Evolutionary conservation across 1,284 basidiomycete genomes (phyloP), one percentile per base, ranked within the genome.

Genomic region (Trichosporon asahii): DNA sequence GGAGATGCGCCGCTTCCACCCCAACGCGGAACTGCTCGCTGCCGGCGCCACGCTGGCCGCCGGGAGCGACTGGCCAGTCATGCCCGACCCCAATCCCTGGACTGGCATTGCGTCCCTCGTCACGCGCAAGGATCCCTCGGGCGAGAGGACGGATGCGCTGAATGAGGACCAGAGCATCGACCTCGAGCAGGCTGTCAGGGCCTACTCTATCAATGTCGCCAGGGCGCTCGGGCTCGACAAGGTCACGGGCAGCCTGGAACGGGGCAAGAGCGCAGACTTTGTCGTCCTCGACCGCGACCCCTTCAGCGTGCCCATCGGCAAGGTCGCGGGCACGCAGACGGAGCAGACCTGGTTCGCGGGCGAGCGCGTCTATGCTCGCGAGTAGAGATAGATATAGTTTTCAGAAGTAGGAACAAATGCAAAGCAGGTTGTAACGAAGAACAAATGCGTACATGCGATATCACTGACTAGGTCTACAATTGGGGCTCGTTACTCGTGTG

Each of bases 201-300:
- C 66, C 25, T 67, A 67, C 27, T 60, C 66, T 9, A 67, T 67
- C 55, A 67, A 67, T 55, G 57, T 55, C 33, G 66, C 66, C 9
- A 37, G 25, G 15, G 66, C 66, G 3, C 66, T 67, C n/a, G 66
- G 66, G 27, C 44, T 67, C 8, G 66, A 67, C 31, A 1, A 35
- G 2, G 18, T 67, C 27, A 29, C 66, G 8, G 66, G 66, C 15
- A 44, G 35, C 31, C 23, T 67, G 21, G 29, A 37, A 14, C n/a
- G 35, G 23, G 66, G 66, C 9, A 67, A 67, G 55, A 67, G 66
- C 37, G 66, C 66, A 14, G 66, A 67, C 37, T 67, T 67, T 46
- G 66, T 61, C 25, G 55, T 67, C 25, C 35, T 67, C 57, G 66
- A 67, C 57, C 33, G 57, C 35, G 66, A 67, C 40, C 66, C 66